These are phyloP conservation scores for Clarireedia sp. DNA, from an alignment of 2,329 filamentous ascomycete species.

Conservation along the genomic window DNA sequence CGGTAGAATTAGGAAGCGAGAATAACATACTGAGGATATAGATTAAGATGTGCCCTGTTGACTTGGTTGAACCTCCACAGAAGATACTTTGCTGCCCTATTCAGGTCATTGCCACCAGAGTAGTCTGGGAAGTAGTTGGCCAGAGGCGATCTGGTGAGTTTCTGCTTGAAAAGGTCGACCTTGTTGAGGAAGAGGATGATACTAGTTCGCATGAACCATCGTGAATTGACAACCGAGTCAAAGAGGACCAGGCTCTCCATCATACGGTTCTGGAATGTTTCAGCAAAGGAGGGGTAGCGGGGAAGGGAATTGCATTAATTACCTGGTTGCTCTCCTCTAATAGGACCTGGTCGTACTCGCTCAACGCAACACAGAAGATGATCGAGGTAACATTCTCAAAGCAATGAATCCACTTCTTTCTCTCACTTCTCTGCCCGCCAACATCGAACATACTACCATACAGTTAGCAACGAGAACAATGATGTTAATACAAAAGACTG, in stretches of 20 bases:
- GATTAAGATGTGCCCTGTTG: constrained; percentile 87
- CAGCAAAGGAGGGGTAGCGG: constrained; percentile 8
- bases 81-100: constrained; percentile 94
- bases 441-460: constrained; percentile 90
- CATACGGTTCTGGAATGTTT: constrained; percentile 76
- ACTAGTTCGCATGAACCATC: constrained; percentile 98
- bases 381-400: constrained; percentile 99
- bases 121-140: constrained; percentile 98
- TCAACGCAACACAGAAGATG: constrained; percentile 96
- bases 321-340: constrained; percentile 97
- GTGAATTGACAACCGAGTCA: constrained; percentile 95
- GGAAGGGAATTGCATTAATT: constrained; percentile 29
- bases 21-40: constrained; percentile 85
- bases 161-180: constrained; percentile 95
- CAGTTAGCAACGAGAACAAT: constrained; percentile 16
- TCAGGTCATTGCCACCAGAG: constrained; percentile 94
- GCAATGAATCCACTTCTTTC: constrained; percentile 99
- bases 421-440: constrained; percentile 89
- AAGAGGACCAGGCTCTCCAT: constrained; percentile 96
- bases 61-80: constrained; percentile 99
- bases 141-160: constrained; percentile 79
- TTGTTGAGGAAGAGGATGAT: constrained; percentile 99
- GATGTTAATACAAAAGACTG: constrained; percentile 35
- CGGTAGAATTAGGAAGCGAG: not conserved
- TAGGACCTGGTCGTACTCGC: constrained; percentile 96